Percentiles rank a stretch among this genome's conserved stretches.
phyloP scores from a whole-genome alignment of 768 basidiomycete genomes.

The Lactifluus rugatus region DNA sequence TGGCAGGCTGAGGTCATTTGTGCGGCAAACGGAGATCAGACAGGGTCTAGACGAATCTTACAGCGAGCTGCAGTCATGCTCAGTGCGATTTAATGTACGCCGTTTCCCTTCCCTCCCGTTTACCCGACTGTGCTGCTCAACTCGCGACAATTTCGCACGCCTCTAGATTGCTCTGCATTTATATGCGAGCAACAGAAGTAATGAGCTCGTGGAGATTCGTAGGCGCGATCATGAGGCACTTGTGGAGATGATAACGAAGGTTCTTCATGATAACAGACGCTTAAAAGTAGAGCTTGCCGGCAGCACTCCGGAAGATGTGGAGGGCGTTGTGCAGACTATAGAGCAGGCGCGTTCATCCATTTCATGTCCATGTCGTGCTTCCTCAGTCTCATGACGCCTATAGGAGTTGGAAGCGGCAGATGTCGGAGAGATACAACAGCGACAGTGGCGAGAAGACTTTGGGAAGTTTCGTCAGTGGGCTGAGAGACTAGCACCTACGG shows the following conservation, averaged over 20 bases:
- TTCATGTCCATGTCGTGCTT: neutral
- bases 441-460: conserved; percentile 15
- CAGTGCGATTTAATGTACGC: conserved; percentile 15
- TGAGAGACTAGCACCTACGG: conserved; percentile 12
- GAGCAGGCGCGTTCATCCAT: conserved; percentile 9
- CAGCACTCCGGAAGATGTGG: conserved; percentile 8
- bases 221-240: conserved; percentile 16
- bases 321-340: conserved; percentile 7
- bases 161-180: conserved; percentile 14
- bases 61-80: conserved; percentile 10
- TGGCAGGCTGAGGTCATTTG: conserved; percentile 11
- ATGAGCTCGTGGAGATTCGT: conserved; percentile 17
- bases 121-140: neutral
- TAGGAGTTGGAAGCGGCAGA: conserved; percentile 10
- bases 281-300: conserved; percentile 6
- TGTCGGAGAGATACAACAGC: conserved; percentile 8
- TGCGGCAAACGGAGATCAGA: conserved; percentile 17
- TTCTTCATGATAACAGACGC: conserved; percentile 5
- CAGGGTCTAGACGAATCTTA: conserved; percentile 16
- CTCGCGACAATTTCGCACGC: neutral
- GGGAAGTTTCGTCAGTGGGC: conserved; percentile 10
- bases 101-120: too few species aligned
- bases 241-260: conserved; percentile 13
- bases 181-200: neutral
- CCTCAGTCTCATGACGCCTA: neutral